phyloP scores from a whole-genome alignment of 2,329 filamentous ascomycete species.

The Rutstroemia sp. region DNA sequence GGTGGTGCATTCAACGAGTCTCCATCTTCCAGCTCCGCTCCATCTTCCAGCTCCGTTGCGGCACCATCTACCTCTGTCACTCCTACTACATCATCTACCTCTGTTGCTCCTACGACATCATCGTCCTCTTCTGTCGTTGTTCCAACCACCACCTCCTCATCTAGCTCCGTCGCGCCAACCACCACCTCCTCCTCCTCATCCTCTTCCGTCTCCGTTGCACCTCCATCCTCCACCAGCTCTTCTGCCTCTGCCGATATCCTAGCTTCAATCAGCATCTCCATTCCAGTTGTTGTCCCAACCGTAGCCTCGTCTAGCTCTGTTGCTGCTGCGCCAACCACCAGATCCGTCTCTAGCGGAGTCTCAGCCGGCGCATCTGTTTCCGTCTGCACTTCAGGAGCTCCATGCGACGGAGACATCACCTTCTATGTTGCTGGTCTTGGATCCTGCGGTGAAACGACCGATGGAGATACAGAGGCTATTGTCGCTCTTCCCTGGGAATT shows the following conservation, averaged over 20 bases:
- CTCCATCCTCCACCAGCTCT: constrained; percentile 11
- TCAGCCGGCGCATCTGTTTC: constrained; percentile 18
- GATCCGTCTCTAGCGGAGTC: constrained; percentile 8
- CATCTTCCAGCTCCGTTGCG: constrained; percentile 1
- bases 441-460: constrained; percentile 58
- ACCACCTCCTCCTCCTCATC: constrained; percentile 12
- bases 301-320: not conserved
- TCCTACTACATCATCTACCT: constrained; percentile 10
- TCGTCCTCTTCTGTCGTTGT: constrained; percentile 15
- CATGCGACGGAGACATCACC: constrained; percentile 58
- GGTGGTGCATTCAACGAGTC: not conserved
- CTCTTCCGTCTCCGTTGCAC: constrained; percentile 22
- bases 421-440: constrained; percentile 66
- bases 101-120: constrained; percentile 14
- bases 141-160: constrained; percentile 17
- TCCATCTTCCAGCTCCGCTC: not conserved
- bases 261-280: not conserved
- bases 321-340: constrained; percentile 5
- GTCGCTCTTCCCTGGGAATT: constrained; percentile 60
- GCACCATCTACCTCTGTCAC: constrained; percentile 10
- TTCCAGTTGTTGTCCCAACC: constrained; percentile 5
- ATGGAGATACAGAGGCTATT: constrained; percentile 48
- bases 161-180: constrained; percentile 15
- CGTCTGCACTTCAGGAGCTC: constrained; percentile 29
- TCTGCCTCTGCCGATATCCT: not conserved